Base-by-base conservation (phyloP, 495 filamentous ascomycete species). In the Hyaloscypha bicolor region DNA sequence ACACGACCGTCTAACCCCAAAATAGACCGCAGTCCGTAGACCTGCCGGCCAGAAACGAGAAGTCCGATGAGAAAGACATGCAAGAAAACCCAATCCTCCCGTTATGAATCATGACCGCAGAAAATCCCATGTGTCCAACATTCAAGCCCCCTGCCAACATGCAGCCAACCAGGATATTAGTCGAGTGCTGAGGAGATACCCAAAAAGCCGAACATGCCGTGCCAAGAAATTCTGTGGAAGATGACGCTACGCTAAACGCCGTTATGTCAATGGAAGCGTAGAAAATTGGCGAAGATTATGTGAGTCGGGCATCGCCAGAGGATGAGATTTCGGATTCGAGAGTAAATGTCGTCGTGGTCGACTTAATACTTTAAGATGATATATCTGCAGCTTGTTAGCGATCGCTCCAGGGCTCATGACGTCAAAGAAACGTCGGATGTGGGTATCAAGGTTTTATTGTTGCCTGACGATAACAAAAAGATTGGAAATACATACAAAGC, bases 401-500 rank as follows among this genome's bases (percentile, higher is more conserved):
- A 58, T 61, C 37, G 29, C n/a, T 51, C 25, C 31, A 22, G 22
- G 21, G 25, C 0, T 32, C 21, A 56, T 56, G 53, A 56, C 21
- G 53, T 56, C 19, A n/a, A 21, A 1, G 51, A 1, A 1, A 16
- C 53, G 51, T 56, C 53, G 29, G 25, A 25, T 25, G 25, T 25
- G 25, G 25, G 25, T 25, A 25, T 25, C 25, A 25, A 25, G 25
- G 25, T 25, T 25, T 2, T 25, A 25, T 25, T 25, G 25, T 25
- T 25, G 25, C 25, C 25, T 22, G 30, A 32, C 12, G 11, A 63
- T 9, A 22, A 37, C 55, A 59, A 31, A 42, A 12, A 22, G 22
- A 30, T 37, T 78, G 79, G 70, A 80, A 79, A 76, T 80, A 73
- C 81, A 55, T 86, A 92, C 90, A 90, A 75, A 69, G 88, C 88